Evolutionary conservation across 2,329 filamentous ascomycete genomes (phyloP), one percentile per base, ranked within the genome.

Genomic region (Phoma herbarum): DNA sequence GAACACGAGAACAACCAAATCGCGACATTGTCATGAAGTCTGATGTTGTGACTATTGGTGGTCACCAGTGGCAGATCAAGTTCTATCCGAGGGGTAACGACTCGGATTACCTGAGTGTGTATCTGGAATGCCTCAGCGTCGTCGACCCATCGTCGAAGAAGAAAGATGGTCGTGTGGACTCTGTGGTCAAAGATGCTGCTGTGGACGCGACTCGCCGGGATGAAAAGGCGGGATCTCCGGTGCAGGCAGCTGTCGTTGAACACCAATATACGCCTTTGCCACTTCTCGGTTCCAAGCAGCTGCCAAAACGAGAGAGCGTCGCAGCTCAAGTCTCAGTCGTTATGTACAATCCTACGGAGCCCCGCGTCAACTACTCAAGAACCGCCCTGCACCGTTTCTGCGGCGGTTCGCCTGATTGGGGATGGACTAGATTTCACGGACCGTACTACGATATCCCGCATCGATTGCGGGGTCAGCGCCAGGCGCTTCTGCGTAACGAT

Each of bases 51-150:
- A 81, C 75, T 25, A 78, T 88, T 56, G 86, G 85, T 20, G 86
- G 84, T 20, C 83, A 85, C 60, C 86, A 87, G 69, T 89, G 86
- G 86, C 85, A 83, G 54, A 85, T 89, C 77, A 88, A 88, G 71
- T 85, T 88, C 69, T 88, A 86, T 64, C 86, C 86, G 2, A 81
- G 82, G 43, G 86, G 86, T 20, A 87, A 88, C 66, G 82, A 84
- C 62, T 82, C 83, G 2, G 81, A 83, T 37, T 84, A 84, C 29
- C 70, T 88, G 51, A 87, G 85, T 63, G 79, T 87, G 23, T 89
- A 88, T 64, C 75, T 89, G 33, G 86, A 88, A 69, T 87, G 85
- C 68, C 82, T 85, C n/a, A 81, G 79, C 18, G 81, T 85, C 20
- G n/a, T 46, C n/a, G 46, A 59, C 4, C 16, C 50, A 4, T 33